A percentile compares a stretch with the other conserved stretches of the same genome.
phyloP scores from a whole-genome alignment of 2,329 filamentous ascomycete genomes.

The Monilinia polystroma region DNA sequence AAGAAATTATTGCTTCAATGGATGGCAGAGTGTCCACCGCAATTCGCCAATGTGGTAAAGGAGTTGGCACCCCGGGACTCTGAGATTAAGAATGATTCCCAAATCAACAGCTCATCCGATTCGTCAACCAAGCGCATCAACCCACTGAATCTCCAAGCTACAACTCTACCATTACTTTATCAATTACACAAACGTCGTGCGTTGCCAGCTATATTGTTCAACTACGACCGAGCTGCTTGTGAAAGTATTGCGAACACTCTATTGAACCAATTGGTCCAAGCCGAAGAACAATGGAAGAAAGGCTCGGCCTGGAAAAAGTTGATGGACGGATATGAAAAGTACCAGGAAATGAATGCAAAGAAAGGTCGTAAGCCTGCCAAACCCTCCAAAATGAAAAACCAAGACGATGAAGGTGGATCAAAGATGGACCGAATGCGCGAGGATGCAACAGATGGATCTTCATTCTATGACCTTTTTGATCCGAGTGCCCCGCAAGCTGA shows the following conservation, averaged over 20 bases:
- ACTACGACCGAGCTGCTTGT: slow-evolving; percentile 67
- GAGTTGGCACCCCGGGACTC: slow-evolving; percentile 44
- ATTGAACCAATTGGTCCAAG: slow-evolving; percentile 51
- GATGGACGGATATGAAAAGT: slow-evolving; percentile 57
- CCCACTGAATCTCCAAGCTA: slow-evolving; percentile 42
- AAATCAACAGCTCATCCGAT: slow-evolving; percentile 25
- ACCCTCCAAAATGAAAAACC: slow-evolving; percentile 45
- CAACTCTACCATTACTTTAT: slow-evolving; percentile 57
- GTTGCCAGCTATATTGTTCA: slow-evolving; percentile 74
- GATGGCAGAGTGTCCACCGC: slow-evolving; percentile 54
- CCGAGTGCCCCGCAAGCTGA: slow-evolving; percentile 60
- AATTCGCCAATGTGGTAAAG: slow-evolving; percentile 46
- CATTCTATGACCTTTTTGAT: slow-evolving; percentile 63
- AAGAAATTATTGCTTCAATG: slow-evolving; percentile 59
- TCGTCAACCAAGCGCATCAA: slow-evolving; percentile 32
- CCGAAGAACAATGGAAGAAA: slow-evolving; percentile 58
- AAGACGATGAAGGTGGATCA: slow-evolving; percentile 50
- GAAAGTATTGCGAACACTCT: slow-evolving; percentile 57
- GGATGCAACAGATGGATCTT: slow-evolving; percentile 53
- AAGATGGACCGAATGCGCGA: slow-evolving; percentile 60
- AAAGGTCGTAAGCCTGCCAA: slow-evolving; percentile 47
- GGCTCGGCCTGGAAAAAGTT: slow-evolving; percentile 60
- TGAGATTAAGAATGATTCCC: slow-evolving; percentile 19
- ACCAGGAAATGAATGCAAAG: slow-evolving; percentile 49
- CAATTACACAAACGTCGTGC: slow-evolving; percentile 63